Evolutionary conservation across 345 rosid species (phyloP).

Genomic region (Populus nigra): DNA sequence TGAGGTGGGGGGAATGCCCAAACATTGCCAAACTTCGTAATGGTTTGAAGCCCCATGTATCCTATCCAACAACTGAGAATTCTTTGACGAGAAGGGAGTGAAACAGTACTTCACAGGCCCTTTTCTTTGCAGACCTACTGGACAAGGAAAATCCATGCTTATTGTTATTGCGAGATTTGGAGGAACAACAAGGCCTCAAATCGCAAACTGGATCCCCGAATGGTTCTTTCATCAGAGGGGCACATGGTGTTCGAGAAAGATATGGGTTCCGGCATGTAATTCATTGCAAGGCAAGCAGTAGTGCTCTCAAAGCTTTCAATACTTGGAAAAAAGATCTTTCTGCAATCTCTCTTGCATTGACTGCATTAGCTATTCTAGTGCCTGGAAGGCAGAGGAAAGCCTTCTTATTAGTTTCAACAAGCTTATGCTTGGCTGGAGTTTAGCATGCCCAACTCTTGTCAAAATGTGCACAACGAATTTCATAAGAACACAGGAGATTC

Average conservation of each 20-base stretch:
- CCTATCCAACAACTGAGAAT: constrained; percentile 66
- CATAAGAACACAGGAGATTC: constrained; percentile 75
- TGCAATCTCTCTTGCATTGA: constrained; percentile 39
- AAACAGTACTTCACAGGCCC: constrained; percentile 69
- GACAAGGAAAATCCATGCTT: constrained; percentile 91
- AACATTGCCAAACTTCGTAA: constrained; percentile 41
- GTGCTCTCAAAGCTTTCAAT: constrained; percentile 49
- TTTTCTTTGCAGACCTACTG: constrained; percentile 88
- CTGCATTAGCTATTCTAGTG: constrained; percentile 63
- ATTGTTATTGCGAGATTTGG: constrained; percentile 73
- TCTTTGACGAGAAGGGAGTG: constrained; percentile 57
- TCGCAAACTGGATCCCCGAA: constrained; percentile 53
- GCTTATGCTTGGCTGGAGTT: constrained; percentile 55
- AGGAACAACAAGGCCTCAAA: constrained; percentile 48
- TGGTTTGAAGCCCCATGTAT: constrained; percentile 80
- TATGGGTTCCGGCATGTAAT: constrained; percentile 70
- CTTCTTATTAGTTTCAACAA: constrained; percentile 45
- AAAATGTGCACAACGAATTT: constrained; percentile 77
- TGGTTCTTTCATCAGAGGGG: constrained; percentile 91
- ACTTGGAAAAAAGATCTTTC: constrained; percentile 61
- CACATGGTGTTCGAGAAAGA: constrained; percentile 80
- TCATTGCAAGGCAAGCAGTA: constrained; percentile 78
- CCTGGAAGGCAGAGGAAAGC: constrained; percentile 70
- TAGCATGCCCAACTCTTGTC: constrained; percentile 56
- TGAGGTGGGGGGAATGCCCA: constrained; percentile 74